Evolutionary conservation across 768 basidiomycete genomes (phyloP), one percentile per base, ranked within the genome.

Genomic region (Termitomyces sp.): DNA sequence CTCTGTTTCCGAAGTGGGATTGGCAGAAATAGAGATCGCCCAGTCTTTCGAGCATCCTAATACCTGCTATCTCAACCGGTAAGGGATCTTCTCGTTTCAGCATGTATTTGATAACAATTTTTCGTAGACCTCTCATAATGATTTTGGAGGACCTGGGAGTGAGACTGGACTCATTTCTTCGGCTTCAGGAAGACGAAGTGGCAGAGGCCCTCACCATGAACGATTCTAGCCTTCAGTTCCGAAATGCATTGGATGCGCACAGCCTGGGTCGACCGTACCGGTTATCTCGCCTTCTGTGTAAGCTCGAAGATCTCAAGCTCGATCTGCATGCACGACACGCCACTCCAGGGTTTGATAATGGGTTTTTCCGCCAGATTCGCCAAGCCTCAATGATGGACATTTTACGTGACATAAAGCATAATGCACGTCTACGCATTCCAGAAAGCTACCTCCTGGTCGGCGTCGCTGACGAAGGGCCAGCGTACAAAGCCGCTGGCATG

Each of bases 401-500:
- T 11, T 70, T 94, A 40, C 79, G 89, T 5, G 82, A 83, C 41
- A 81, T 94, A 63, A 93, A 93, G 62, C 83, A 89, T 61, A 73
- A 77, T 39, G 91, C 91, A 0, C 77, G 89, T 9, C 88, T 94
- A 27, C 82, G 78, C 3, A 78, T 94, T 10, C 85, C 85, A 0
- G 71, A 83, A 0, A 85, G 84, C 58, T 83, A 83, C 57, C 75
- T 84, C 27, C 76, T 94, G 1, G 88, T 92, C 11, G 92, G 93
- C 1, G 80, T 94, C 9, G 87, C 89, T 3, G 92, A 94, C 62
- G 89, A 93, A 69, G 89, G 89, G 0, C 82, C 85, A 0, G 81
- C 84, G 0, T 89, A 89, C 59, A 66, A 65, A 42, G 59, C 66
- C 8, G 71, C 67, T n/a, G 84, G 84, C 1, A 64, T 70, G 52